A percentile compares a stretch with the other conserved stretches of the same genome.
These are phyloP conservation scores for Pichia sp. DNA, from an alignment of 1,139 yeast species.

Conservation along the genomic window DNA sequence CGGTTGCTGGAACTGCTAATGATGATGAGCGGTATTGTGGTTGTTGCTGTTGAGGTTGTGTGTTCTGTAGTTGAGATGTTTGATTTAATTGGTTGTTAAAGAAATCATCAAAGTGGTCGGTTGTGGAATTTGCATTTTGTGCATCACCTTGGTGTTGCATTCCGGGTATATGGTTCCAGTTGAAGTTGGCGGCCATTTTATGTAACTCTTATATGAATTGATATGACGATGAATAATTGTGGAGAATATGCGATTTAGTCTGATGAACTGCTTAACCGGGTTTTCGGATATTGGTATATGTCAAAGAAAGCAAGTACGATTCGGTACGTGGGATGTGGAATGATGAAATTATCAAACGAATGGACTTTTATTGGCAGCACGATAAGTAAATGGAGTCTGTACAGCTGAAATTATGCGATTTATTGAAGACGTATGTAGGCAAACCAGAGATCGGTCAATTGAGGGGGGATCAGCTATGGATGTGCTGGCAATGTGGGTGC, in stretches of 20 bases:
- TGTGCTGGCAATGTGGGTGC: too few species aligned
- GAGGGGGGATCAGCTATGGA: too few species aligned
- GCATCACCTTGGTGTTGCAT: slow-evolving; percentile 9
- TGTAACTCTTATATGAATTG: neutral
- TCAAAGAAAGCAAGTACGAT: too few species aligned
- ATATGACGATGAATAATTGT: too few species aligned
- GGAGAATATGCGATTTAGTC: too few species aligned
- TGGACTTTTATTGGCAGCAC: too few species aligned
- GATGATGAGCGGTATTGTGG: neutral
- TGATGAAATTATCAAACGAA: too few species aligned
- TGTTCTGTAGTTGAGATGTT: neutral
- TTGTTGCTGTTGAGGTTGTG: neutral
- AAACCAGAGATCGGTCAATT: too few species aligned
- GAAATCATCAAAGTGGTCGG: slow-evolving; percentile 18
- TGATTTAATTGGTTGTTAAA: slow-evolving; percentile 12
- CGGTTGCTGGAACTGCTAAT: neutral
- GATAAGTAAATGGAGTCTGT: neutral
- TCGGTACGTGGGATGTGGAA: neutral
- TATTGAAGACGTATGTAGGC: too few species aligned
- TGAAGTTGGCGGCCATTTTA: slow-evolving; percentile 29
- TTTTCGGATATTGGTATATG: too few species aligned
- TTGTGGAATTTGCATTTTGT: neutral
- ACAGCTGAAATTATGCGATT: too few species aligned
- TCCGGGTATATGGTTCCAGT: slow-evolving; percentile 43
- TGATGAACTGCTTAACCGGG: too few species aligned